Evolutionary conservation across 2,329 filamentous ascomycete genomes (phyloP).

Genomic region (Atkinsonella texensis): DNA sequence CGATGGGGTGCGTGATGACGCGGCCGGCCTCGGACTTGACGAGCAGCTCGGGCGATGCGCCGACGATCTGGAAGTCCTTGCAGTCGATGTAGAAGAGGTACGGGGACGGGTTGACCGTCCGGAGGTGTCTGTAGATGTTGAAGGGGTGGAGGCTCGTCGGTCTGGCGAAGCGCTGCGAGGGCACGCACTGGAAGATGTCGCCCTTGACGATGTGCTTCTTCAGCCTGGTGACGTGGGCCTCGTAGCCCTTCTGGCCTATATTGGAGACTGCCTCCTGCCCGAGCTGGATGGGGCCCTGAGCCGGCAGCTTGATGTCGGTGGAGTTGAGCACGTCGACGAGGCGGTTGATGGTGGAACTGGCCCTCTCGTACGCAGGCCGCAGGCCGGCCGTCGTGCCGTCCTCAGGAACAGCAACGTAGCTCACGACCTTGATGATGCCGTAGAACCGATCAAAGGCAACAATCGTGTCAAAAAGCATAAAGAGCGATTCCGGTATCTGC

Average conservation of each 20-base stretch:
- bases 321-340: slow-evolving; percentile 62
- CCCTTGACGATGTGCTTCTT: slow-evolving; percentile 86
- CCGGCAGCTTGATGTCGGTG: slow-evolving; percentile 64
- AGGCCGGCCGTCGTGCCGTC: slow-evolving; percentile 34
- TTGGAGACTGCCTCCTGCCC: slow-evolving; percentile 81
- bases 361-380: slow-evolving; percentile 52
- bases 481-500: slow-evolving; percentile 81
- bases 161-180: slow-evolving; percentile 82
- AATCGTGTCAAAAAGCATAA: slow-evolving; percentile 94
- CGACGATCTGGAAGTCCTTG: slow-evolving; percentile 84
- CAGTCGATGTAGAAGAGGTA: slow-evolving; percentile 97
- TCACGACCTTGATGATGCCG: slow-evolving; percentile 85
- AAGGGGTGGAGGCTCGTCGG: slow-evolving; percentile 90
- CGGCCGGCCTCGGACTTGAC: slow-evolving; percentile 80
- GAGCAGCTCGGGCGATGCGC: slow-evolving; percentile 86
- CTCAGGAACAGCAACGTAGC: slow-evolving; percentile 64
- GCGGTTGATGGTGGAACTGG: slow-evolving; percentile 49
- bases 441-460: slow-evolving; percentile 92
- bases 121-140: slow-evolving; percentile 92
- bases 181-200: slow-evolving; percentile 96
- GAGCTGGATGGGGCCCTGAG: slow-evolving; percentile 59
- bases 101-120: slow-evolving; percentile 93
- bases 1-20: slow-evolving; percentile 94
- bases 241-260: slow-evolving; percentile 79
- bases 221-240: slow-evolving; percentile 71